Conservation (phyloP, 1,139 yeast species). For the Blastobotrys raffinosifermentans region DNA sequence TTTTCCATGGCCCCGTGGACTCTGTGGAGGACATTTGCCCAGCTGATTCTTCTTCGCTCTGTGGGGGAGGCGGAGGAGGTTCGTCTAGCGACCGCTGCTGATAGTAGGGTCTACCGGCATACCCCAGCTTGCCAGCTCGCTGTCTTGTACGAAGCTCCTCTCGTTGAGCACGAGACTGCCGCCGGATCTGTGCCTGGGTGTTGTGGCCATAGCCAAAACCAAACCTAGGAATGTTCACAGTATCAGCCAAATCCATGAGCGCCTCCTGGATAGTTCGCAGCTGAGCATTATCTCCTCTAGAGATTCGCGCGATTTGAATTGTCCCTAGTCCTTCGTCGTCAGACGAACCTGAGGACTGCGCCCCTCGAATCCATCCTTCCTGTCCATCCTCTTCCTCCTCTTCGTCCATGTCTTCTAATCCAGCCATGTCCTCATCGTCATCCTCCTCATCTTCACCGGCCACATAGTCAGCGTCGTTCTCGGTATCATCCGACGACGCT, state of each 20-base stretch:
- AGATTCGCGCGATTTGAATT: background rate
- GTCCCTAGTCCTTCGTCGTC: background rate
- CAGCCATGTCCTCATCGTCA: slow-evolving; percentile 1
- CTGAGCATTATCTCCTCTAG: slow-evolving; percentile 5
- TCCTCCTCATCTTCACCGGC: slow-evolving; percentile 5
- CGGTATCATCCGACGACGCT: slow-evolving; percentile 7
- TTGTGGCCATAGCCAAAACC: slow-evolving; percentile 1
- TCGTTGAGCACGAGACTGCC: background rate
- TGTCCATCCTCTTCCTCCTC: background rate
- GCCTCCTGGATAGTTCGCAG: slow-evolving; percentile 1
- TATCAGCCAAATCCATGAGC: background rate
- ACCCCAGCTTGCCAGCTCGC: slow-evolving; percentile 2
- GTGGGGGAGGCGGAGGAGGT: background rate
- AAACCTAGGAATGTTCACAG: background rate
- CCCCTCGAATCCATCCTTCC: background rate
- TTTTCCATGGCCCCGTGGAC: background rate
- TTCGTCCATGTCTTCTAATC: slow-evolving; percentile 1
- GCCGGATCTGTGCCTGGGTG: background rate
- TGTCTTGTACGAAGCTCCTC: background rate
- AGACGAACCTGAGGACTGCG: no score
- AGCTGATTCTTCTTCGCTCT: background rate
- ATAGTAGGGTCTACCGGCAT: background rate
- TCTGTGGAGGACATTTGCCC: background rate
- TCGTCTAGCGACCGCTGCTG: background rate
- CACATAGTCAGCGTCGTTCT: slow-evolving; percentile 5